Conservation (phyloP, 140 eudicot species). For the Stevia rebaudiana region DNA sequence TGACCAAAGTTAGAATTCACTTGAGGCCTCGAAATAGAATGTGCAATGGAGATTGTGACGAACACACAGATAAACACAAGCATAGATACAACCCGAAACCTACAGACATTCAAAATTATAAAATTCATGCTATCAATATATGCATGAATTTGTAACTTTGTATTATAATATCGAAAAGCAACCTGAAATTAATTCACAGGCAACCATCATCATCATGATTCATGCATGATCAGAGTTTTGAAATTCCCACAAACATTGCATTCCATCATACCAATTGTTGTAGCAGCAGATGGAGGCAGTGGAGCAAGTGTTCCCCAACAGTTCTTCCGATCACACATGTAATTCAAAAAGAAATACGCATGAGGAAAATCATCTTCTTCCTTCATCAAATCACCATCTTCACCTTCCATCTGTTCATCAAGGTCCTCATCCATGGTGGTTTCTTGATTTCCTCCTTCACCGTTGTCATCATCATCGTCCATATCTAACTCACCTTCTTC, state of each 20-base stretch:
- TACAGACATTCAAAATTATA: too few species aligned
- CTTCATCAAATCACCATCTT: conserved; percentile 15
- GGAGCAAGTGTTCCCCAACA: conserved; percentile 98
- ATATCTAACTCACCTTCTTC: conserved; percentile 35
- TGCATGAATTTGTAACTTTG: too few species aligned
- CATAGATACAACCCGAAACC: too few species aligned
- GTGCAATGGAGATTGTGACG: too few species aligned
- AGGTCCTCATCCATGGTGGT: conserved; percentile 35
- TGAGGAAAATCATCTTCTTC: conserved; percentile 70
- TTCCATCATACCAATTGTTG: conserved; percentile 48
- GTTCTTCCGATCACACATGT: conserved; percentile 69
- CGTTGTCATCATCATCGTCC: conserved; percentile 12
- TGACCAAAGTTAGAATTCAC: too few species aligned
- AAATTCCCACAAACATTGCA: conserved; percentile 75
- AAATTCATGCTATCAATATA: too few species aligned
- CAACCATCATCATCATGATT: background rate
- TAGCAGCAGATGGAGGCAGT: conserved; percentile 39
- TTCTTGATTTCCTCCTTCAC: conserved; percentile 27
- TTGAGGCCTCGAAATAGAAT: too few species aligned
- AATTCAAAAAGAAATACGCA: conserved; percentile 67
- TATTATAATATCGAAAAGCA: too few species aligned
- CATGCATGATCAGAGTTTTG: conserved; percentile 41
- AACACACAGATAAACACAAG: too few species aligned
- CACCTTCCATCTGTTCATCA: conserved; percentile 34
- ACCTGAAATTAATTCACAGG: background rate